These are phyloP conservation scores for Microsporum ferrugineum DNA, from an alignment of 2,329 filamentous ascomycete genomes.

Conservation along the genomic window DNA sequence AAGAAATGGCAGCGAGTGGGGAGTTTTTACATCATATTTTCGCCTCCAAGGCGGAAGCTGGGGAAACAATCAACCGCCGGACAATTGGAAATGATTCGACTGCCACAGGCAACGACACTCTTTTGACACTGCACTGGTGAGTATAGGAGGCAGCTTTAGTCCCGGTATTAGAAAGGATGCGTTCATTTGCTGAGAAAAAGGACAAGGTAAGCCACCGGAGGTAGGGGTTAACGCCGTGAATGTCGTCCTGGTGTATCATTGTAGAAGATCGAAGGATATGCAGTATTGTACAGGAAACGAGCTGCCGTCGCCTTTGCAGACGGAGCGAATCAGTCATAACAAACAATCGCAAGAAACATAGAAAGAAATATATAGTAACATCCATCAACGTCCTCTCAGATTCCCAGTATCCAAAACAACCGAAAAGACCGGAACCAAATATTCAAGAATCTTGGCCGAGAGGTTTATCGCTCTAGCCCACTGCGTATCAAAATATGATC, in stretches of 20 bases:
- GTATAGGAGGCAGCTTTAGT: not conserved
- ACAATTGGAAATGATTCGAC: not conserved
- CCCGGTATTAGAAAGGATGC: not conserved
- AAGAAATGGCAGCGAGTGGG: not conserved
- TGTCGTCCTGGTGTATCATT: not conserved
- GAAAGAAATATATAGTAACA: not conserved
- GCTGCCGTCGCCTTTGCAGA: not conserved
- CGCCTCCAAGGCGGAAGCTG: conserved; percentile 1
- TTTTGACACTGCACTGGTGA: not conserved
- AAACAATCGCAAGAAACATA: not conserved
- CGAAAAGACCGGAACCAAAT: not conserved
- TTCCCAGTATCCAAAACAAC: not conserved
- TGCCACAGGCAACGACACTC: not conserved
- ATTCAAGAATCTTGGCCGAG: not conserved
- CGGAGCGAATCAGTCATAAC: not conserved
- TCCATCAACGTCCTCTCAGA: not conserved
- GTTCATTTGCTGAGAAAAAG: not conserved
- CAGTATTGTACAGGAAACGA: conserved; percentile 1
- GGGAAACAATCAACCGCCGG: not conserved
- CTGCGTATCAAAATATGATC: not conserved
- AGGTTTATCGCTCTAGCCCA: not conserved
- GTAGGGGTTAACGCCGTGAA: not conserved
- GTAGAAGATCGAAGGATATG: not conserved
- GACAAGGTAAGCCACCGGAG: not conserved
- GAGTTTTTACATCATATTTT: not conserved